phyloP scores from a whole-genome alignment of 2,329 filamentous ascomycete species.

The Aspergillus felis region DNA sequence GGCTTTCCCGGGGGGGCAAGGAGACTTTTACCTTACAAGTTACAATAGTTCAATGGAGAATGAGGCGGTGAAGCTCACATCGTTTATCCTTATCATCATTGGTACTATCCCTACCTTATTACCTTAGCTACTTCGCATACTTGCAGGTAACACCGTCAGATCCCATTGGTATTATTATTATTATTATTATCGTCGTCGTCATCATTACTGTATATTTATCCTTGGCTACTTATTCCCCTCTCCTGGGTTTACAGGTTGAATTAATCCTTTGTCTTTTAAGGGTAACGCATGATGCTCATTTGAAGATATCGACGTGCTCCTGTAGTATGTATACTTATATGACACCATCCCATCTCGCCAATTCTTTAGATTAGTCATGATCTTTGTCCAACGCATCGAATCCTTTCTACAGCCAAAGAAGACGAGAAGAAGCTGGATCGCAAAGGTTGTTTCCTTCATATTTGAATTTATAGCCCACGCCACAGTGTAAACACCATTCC shows the following conservation, averaged over 20 bases:
- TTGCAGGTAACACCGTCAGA: not conserved
- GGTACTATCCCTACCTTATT: not conserved
- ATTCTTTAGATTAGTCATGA: not conserved
- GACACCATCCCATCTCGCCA: not conserved
- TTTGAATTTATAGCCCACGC: not conserved
- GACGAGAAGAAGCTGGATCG: not conserved
- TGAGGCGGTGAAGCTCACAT: conserved; percentile 24
- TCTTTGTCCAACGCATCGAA: not conserved
- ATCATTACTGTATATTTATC: not conserved
- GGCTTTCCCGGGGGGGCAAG: conserved; percentile 1
- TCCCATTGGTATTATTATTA: not conserved
- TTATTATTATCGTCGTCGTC: not conserved
- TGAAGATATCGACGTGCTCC: not conserved
- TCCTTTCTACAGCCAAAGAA: not conserved
- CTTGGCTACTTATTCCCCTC: too few relatives aligned
- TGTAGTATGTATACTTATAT: not conserved
- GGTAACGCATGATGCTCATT: not conserved
- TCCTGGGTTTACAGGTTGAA: not conserved
- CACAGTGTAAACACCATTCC: not conserved
- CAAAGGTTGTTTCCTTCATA: not conserved
- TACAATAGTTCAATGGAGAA: not conserved
- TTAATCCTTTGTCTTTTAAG: not conserved
- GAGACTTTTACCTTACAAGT: too few relatives aligned
- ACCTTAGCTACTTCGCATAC: not conserved
- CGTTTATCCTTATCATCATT: not conserved